Conservation (phyloP, 2,329 filamentous ascomycete genomes). For the Colletotrichum eleusines region DNA sequence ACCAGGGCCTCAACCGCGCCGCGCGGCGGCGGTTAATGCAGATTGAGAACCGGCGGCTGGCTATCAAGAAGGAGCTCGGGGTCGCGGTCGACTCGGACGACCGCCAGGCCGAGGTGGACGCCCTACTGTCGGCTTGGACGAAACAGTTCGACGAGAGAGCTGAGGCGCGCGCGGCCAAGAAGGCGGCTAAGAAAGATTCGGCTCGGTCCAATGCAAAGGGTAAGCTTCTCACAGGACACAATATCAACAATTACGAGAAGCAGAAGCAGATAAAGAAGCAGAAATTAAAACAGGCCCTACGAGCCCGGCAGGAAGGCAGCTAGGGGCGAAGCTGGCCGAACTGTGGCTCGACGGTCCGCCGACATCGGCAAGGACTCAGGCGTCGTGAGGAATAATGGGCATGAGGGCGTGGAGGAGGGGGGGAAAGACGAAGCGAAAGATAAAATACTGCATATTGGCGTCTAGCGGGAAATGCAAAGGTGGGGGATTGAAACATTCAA, state of each 20-base stretch:
- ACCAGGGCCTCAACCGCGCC: conserved; percentile 36
- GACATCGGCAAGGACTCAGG: background rate
- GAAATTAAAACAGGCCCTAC: conserved; percentile 32
- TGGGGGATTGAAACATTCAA: background rate
- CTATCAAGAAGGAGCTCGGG: conserved; percentile 34
- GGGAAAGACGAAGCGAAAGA: background rate
- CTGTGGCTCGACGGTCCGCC: conserved; percentile 22
- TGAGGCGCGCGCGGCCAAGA: conserved; percentile 30
- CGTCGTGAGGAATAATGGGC: conserved; percentile 1
- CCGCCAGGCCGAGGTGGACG: conserved; percentile 32
- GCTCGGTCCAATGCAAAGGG: conserved; percentile 26
- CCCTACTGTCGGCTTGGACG: conserved; percentile 30
- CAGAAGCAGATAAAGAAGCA: conserved; percentile 40
- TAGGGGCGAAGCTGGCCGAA: conserved; percentile 28
- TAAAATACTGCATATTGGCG: conserved; percentile 16
- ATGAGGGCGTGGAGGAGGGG: background rate
- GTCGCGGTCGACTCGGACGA: conserved; percentile 36
- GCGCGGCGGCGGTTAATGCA: conserved; percentile 37
- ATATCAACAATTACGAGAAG: conserved; percentile 23
- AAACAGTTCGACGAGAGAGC: conserved; percentile 30
- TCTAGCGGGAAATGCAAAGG: conserved; percentile 26
- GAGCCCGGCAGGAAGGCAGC: conserved; percentile 32
- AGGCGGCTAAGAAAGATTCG: conserved; percentile 25
- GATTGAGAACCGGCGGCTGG: conserved; percentile 32
- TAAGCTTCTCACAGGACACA: conserved; percentile 36